Evolutionary conservation across 2,329 filamentous ascomycete species (phyloP).

Genomic region (Pestalotiopsis fici): DNA sequence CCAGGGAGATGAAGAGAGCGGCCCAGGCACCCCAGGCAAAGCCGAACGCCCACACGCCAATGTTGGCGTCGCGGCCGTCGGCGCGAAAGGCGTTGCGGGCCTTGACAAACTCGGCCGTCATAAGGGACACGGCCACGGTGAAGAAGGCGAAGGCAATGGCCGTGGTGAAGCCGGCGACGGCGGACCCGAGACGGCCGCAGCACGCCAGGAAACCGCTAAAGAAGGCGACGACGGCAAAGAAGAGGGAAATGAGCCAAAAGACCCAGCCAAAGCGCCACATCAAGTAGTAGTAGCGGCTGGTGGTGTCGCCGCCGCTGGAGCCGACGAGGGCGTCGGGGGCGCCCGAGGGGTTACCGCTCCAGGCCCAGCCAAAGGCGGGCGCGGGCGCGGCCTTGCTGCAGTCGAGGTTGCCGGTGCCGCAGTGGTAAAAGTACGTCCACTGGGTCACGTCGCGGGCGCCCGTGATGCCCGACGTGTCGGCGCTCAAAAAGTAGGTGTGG

Average conservation of each 20-base stretch:
- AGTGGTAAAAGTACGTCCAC: constrained; percentile 92
- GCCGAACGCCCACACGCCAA: constrained; percentile 72
- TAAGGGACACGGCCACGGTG: constrained; percentile 65
- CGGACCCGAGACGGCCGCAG: constrained; percentile 70
- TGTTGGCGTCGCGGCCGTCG: constrained; percentile 54
- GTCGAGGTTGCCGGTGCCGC: constrained; percentile 63
- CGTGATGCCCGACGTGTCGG: constrained; percentile 72
- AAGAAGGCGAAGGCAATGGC: constrained; percentile 69
- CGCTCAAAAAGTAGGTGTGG: constrained; percentile 83
- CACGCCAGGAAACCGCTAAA: constrained; percentile 69
- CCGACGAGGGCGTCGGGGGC: constrained; percentile 51
- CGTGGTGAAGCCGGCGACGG: constrained; percentile 61
- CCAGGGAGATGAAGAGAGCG: constrained; percentile 63
- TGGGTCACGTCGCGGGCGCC: constrained; percentile 69
- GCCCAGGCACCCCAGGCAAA: constrained; percentile 77
- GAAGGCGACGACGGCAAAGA: constrained; percentile 73
- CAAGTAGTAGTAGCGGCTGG: constrained; percentile 69
- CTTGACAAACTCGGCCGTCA: constrained; percentile 72
- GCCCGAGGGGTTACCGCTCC: constrained; percentile 47
- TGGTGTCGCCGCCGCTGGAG: constrained; percentile 55
- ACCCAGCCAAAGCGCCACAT: constrained; percentile 92
- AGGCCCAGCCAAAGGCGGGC: constrained; percentile 72
- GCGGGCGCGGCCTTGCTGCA: constrained; percentile 66
- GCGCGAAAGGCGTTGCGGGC: constrained; percentile 66
- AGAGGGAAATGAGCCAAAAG: constrained; percentile 81